phyloP scores from a whole-genome alignment of 345 rosid genomes.

The Melaleuca quinquenervia region DNA sequence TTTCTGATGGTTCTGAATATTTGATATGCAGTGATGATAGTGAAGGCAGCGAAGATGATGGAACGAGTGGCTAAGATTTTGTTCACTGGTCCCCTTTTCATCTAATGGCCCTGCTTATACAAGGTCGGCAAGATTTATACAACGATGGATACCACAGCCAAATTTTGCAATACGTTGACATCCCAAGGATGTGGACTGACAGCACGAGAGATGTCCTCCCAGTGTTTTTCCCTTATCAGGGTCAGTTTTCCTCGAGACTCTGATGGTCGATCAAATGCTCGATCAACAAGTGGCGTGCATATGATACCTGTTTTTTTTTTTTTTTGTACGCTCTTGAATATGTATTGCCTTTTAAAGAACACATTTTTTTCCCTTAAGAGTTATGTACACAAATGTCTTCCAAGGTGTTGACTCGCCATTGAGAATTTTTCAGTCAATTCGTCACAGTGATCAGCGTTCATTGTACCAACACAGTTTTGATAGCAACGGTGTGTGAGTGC shows the following conservation, averaged over 20 bases:
- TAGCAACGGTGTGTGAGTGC: not conserved
- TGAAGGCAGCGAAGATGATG: conserved; percentile 60
- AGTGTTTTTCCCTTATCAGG: not conserved
- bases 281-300: not conserved
- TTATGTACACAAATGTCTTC: not conserved
- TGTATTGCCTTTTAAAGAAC: not conserved
- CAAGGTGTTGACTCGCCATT: not conserved
- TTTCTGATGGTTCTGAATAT: not conserved
- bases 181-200: not conserved
- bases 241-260: not conserved
- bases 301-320: not conserved
- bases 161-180: not conserved
- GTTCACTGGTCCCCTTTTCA: not conserved
- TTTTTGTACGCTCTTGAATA: too few species aligned
- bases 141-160: not conserved
- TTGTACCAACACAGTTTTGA: not conserved
- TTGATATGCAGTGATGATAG: conserved; percentile 62
- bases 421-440: not conserved
- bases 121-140: not conserved
- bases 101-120: not conserved
- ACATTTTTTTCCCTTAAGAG: not conserved
- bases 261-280: too few species aligned
- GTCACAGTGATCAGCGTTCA: not conserved
- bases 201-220: not conserved
- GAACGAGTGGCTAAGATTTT: conserved; percentile 28